Evolutionary conservation across 768 basidiomycete species (phyloP).

Genomic region (Gloeostereum incarnatum): DNA sequence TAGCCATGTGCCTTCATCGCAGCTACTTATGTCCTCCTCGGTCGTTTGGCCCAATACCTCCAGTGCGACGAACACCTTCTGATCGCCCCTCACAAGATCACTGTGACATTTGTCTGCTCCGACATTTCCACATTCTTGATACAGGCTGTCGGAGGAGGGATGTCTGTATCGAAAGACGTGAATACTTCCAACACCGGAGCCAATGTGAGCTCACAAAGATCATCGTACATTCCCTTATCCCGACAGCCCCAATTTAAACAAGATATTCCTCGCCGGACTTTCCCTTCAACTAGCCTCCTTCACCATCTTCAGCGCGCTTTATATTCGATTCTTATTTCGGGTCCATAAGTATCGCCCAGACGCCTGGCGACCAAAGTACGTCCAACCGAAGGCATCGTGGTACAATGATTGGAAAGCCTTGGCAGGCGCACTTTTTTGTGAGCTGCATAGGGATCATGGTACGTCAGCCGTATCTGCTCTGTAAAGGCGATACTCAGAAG

Average conservation of each 20-base stretch:
- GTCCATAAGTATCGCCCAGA: slow-evolving; percentile 29
- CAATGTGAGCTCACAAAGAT: slow-evolving; percentile 13
- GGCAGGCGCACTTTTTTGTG: slow-evolving; percentile 34
- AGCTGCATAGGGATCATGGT: slow-evolving; percentile 62
- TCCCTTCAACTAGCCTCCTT: slow-evolving; percentile 48
- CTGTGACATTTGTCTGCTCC: slow-evolving; percentile 37
- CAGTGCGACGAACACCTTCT: slow-evolving; percentile 27
- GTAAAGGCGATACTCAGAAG: no score
- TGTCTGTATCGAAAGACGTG: slow-evolving; percentile 18
- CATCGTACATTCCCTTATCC: not conserved
- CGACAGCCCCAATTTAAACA: not conserved
- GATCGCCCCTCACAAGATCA: slow-evolving; percentile 27
- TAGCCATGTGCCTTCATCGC: slow-evolving; percentile 57
- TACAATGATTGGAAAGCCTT: slow-evolving; percentile 51
- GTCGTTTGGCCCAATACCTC: slow-evolving; percentile 34
- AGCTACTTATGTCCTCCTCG: slow-evolving; percentile 42
- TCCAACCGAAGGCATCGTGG: slow-evolving; percentile 36
- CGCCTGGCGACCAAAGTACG: slow-evolving; percentile 28
- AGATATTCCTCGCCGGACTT: slow-evolving; percentile 52
- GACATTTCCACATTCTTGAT: slow-evolving; percentile 47
- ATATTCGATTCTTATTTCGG: slow-evolving; percentile 36
- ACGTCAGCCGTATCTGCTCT: slow-evolving; percentile 16
- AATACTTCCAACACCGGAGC: slow-evolving; percentile 13
- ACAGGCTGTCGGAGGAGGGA: slow-evolving; percentile 31
- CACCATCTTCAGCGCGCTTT: slow-evolving; percentile 35